Evolutionary conservation across 352 stramenopile species (phyloP).

Genomic region (Pythium pectinolyticum): DNA sequence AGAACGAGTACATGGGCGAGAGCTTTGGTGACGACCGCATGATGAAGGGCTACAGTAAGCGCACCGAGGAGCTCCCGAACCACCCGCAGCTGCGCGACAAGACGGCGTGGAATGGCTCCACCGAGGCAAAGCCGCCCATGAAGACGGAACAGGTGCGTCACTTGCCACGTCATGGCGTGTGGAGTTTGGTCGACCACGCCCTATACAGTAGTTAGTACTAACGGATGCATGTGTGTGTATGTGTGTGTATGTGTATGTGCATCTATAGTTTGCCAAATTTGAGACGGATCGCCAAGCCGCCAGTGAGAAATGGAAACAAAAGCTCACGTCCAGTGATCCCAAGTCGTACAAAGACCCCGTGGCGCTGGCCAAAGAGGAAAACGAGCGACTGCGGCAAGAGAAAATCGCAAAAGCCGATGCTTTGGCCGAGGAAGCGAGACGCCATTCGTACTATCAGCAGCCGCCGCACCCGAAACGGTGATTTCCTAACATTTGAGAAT

Average conservation of each 20-base stretch:
- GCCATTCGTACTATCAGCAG: conserved; percentile 22
- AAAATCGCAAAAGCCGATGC: conserved; percentile 33
- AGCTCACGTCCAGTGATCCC: conserved; percentile 27
- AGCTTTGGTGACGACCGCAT: conserved; percentile 71
- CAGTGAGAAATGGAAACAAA: conserved; percentile 54
- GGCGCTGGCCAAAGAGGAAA: conserved; percentile 49
- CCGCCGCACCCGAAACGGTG: background rate
- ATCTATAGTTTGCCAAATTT: conserved; percentile 25
- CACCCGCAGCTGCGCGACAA: conserved; percentile 60
- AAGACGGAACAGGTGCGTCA: conserved; percentile 50
- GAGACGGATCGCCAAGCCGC: conserved; percentile 31
- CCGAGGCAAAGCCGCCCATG: conserved; percentile 43
- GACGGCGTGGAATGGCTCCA: conserved; percentile 65
- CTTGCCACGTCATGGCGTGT: background rate
- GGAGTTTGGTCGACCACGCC: too few species aligned
- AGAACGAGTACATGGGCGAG: conserved; percentile 62
- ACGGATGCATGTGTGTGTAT: background rate
- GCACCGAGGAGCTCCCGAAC: conserved; percentile 74
- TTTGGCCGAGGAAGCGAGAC: conserved; percentile 19
- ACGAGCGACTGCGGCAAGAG: conserved; percentile 46
- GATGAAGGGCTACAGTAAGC: conserved; percentile 70
- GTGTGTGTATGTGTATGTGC: background rate
- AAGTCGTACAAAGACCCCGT: conserved; percentile 58
- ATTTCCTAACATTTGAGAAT: background rate
- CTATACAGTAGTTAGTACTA: too few species aligned